These are phyloP conservation scores for Sordariomycetes sp. DNA, from an alignment of 2,329 filamentous ascomycete species.

Conservation along the genomic window DNA sequence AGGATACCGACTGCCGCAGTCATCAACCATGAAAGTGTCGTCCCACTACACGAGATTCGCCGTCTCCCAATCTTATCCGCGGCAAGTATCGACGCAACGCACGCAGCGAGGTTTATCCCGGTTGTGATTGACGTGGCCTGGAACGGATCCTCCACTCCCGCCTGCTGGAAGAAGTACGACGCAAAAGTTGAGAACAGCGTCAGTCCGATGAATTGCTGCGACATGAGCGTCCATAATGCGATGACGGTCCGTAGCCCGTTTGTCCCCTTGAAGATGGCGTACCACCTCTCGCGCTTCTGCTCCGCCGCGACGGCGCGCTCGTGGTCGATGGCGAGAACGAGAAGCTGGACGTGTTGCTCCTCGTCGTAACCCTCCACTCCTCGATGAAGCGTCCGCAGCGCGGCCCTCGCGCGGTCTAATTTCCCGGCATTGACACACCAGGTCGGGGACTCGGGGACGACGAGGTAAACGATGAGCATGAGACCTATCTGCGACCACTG, in stretches of 20 bases:
- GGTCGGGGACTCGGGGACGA: slow-evolving; percentile 24
- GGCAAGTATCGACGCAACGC: slow-evolving; percentile 7
- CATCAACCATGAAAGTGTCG: slow-evolving; percentile 7
- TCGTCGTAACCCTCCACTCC: slow-evolving; percentile 14
- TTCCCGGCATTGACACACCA: slow-evolving; percentile 17
- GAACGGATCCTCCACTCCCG: slow-evolving; percentile 13
- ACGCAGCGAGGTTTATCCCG: slow-evolving; percentile 9
- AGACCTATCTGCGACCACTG: slow-evolving; percentile 28
- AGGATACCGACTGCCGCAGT: slow-evolving; percentile 8
- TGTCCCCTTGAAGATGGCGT: slow-evolving; percentile 15
- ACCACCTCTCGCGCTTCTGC: slow-evolving; percentile 13
- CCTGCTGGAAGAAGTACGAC: slow-evolving; percentile 20
- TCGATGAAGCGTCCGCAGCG: slow-evolving; percentile 10
- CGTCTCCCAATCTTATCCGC: slow-evolving; percentile 9
- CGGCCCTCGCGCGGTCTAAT: slow-evolving; percentile 10
- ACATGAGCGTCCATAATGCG: slow-evolving; percentile 13
- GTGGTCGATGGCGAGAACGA: slow-evolving; percentile 11
- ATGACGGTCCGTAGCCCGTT: slow-evolving; percentile 16
- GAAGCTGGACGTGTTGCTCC: slow-evolving; percentile 14
- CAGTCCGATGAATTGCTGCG: slow-evolving; percentile 12
- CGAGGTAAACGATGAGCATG: slow-evolving; percentile 22
- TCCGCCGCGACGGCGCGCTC: slow-evolving; percentile 12
- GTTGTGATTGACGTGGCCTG: slow-evolving; percentile 10
- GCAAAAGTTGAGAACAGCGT: slow-evolving; percentile 11
- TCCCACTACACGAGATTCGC: slow-evolving; percentile 8